Conservation (phyloP, 2,329 filamentous ascomycete genomes). For the Fusarium paranaense region DNA sequence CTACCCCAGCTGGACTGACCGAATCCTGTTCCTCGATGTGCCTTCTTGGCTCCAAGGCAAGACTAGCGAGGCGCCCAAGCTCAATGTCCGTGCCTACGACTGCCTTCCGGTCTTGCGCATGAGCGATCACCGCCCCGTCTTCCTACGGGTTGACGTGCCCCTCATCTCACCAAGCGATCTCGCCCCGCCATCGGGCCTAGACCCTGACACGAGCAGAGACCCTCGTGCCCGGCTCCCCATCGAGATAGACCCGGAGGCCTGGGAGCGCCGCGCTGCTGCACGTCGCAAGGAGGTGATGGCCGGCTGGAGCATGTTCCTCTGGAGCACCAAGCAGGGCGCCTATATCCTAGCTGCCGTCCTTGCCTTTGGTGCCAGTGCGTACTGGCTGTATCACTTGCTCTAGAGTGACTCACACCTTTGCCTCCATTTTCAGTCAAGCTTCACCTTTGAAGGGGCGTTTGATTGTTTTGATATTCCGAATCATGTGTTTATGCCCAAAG, state of each 20-base stretch:
- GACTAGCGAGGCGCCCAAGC: constrained; percentile 37
- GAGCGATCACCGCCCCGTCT: constrained; percentile 90
- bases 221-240: constrained; percentile 61
- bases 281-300: constrained; percentile 60
- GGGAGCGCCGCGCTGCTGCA: constrained; percentile 62
- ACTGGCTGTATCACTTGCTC: constrained; percentile 52
- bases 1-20: constrained; percentile 94
- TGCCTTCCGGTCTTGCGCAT: constrained; percentile 82
- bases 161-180: constrained; percentile 60
- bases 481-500: background rate
- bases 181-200: constrained; percentile 45
- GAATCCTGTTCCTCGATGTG: constrained; percentile 81
- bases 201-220: constrained; percentile 48
- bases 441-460: background rate
- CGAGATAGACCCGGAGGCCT: constrained; percentile 66
- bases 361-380: constrained; percentile 56
- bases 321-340: constrained; percentile 65
- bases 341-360: constrained; percentile 58
- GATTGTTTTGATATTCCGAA: background rate
- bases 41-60: constrained; percentile 61
- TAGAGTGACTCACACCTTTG: background rate
- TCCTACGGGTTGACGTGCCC: constrained; percentile 75
- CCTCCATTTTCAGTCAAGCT: background rate
- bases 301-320: constrained; percentile 67
- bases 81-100: constrained; percentile 74